These are phyloP conservation scores for Scheffersomyces parashehatae DNA, from an alignment of 1,139 yeast species.

Conservation along the genomic window DNA sequence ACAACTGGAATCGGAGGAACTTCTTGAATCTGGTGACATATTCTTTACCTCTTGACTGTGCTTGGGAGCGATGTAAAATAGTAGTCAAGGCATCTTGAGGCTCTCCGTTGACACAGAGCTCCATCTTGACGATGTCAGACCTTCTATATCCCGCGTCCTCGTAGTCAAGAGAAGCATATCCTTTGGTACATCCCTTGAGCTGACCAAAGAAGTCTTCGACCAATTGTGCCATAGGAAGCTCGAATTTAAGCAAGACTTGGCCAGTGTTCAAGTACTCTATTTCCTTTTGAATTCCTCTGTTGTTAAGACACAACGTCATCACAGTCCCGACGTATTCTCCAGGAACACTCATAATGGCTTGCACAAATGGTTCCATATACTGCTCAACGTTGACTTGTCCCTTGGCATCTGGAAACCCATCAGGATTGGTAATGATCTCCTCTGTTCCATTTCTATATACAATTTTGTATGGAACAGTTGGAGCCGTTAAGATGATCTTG, in stretches of 20 bases:
- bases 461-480: conserved; percentile 90
- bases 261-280: conserved; percentile 77
- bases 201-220: conserved; percentile 96
- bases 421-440: conserved; percentile 78
- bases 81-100: conserved; percentile 93
- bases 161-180: conserved; percentile 92
- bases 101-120: conserved; percentile 83
- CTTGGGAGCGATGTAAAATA: conserved; percentile 81
- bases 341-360: conserved; percentile 89
- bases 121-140: conserved; percentile 84
- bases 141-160: conserved; percentile 87
- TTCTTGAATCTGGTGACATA: conserved; percentile 84
- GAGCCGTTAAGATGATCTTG: conserved; percentile 87
- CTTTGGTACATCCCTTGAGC: conserved; percentile 84
- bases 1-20: conserved; percentile 75
- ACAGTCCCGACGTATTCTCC: conserved; percentile 85
- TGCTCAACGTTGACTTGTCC: conserved; percentile 48
- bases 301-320: conserved; percentile 79
- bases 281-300: conserved; percentile 81
- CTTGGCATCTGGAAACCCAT: conserved; percentile 76
- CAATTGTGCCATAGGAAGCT: conserved; percentile 81
- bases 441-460: conserved; percentile 65
- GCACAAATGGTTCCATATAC: conserved; percentile 86
- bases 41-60: conserved; percentile 69
- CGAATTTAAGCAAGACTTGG: conserved; percentile 78